These are phyloP conservation scores for Ustilago shanxiensis DNA, from an alignment of 1,284 basidiomycete genomes.

Conservation along the genomic window DNA sequence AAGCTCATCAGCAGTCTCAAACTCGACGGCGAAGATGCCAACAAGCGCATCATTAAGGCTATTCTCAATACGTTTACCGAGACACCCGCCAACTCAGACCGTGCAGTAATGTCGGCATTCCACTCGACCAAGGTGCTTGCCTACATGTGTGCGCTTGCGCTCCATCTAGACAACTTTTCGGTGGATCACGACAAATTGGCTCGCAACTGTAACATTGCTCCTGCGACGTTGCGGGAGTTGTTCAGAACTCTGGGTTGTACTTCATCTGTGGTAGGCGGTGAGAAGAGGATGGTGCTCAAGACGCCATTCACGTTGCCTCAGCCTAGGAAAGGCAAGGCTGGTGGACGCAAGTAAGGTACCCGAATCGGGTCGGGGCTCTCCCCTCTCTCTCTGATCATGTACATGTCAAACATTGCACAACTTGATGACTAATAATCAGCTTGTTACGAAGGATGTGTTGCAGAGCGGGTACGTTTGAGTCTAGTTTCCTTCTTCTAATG, in stretches of 20 bases:
- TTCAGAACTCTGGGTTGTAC: slow-evolving; percentile 57
- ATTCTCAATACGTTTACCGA: slow-evolving; percentile 41
- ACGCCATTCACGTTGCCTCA: slow-evolving; percentile 52
- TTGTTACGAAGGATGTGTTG: neutral
- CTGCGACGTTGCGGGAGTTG: slow-evolving; percentile 48
- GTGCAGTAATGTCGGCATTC: slow-evolving; percentile 51
- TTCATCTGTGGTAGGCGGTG: slow-evolving; percentile 38
- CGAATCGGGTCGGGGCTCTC: neutral
- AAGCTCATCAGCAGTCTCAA: slow-evolving; percentile 40
- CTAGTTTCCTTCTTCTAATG: slow-evolving; percentile 14
- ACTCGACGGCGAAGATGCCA: slow-evolving; percentile 46
- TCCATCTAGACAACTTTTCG: slow-evolving; percentile 66
- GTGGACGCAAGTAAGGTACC: slow-evolving; percentile 25
- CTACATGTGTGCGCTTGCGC: slow-evolving; percentile 59
- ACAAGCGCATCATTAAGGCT: slow-evolving; percentile 42
- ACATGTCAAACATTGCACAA: slow-evolving; percentile 7
- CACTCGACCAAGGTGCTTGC: slow-evolving; percentile 63
- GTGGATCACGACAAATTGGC: slow-evolving; percentile 54
- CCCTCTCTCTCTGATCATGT: slow-evolving; percentile 12
- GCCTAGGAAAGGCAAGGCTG: slow-evolving; percentile 47
- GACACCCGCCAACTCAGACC: slow-evolving; percentile 34
- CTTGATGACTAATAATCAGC: neutral
- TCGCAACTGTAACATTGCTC: slow-evolving; percentile 37
- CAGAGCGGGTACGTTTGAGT: neutral
- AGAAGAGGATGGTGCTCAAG: slow-evolving; percentile 57